Base-by-base conservation (phyloP, 2,329 filamentous ascomycete species). In the Aureobasidium sp. region DNA sequence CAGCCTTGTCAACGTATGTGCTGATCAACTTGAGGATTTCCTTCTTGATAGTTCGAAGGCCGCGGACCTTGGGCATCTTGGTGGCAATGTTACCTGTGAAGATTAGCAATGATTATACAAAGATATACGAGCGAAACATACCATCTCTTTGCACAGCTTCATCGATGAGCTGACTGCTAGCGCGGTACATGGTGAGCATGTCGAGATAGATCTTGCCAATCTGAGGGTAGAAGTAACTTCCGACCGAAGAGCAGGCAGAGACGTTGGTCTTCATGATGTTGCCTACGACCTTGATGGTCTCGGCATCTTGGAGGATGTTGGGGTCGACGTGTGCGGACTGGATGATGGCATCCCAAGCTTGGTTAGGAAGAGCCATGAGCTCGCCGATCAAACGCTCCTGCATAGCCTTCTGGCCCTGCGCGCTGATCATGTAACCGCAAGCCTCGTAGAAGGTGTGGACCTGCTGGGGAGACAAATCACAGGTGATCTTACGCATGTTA, bases 261-360 rank as follows among this genome's bases (percentile, higher is more conserved):
- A 99, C 94, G 70, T 99, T 99, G 0, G 94, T 99, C 83, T 99
- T 99, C 94, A 99, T 99, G 73, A 99, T 97, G 77, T 99, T 99
- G 67, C 94, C 94, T 65, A 99, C 92, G 67, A 99, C 87, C 80
- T 99, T 99, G 79, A 99, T 97, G 0, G 92, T 96, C 68, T 99
- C 92, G 12, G 87, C 81, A 70, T 97, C 91, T 74, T 97, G 91
- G 14, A 99, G 81, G 67, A 94, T 91, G 24, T 86, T 82, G 0
- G 94, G 91, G 72, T 97, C 87, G 64, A 88, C 82, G 60, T 90
- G 94, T 27, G 94, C 94, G 71, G 89, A 85, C 68, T 85, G 85
- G 72, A 99, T 99, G 70, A 99, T 97, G 70, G 88, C 85, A 72
- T 97, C 92, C 94, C 94, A 99, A 22, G 94, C 95, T 40, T 85